Conservation (phyloP, 202 grass and related monocot species). For the Schoenoplectus tabernaemontani region DNA sequence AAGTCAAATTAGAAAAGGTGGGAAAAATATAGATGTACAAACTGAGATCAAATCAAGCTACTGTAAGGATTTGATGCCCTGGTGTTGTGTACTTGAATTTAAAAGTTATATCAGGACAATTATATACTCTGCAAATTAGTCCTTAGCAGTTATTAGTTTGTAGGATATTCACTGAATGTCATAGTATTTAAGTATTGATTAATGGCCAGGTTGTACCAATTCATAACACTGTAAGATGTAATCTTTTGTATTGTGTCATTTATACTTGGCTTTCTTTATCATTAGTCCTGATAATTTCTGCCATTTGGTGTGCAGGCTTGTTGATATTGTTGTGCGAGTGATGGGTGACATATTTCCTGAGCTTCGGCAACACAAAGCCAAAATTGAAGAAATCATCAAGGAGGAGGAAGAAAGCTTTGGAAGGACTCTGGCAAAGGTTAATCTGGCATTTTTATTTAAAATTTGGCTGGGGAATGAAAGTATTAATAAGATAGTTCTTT, state of each 20-base stretch:
- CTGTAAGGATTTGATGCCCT: background rate
- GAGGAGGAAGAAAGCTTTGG: conserved; percentile 97
- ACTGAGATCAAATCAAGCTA: background rate
- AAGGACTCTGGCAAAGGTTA: conserved; percentile 91
- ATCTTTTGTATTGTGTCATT: background rate
- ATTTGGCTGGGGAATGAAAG: background rate
- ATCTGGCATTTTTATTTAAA: conserved; percentile 14
- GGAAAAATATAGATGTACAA: background rate
- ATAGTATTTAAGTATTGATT: too few relatives aligned
- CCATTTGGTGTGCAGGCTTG: conserved; percentile 56
- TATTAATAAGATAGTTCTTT: background rate
- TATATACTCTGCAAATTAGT: too few relatives aligned
- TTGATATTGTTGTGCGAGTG: conserved; percentile 60
- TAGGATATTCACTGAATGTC: too few relatives aligned
- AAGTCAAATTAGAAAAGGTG: background rate
- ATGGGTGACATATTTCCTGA: conserved; percentile 91
- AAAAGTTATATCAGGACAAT: too few relatives aligned
- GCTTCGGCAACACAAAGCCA: conserved; percentile 54
- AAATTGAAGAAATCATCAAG: conserved; percentile 77
- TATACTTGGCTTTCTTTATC: background rate
- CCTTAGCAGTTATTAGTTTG: too few relatives aligned
- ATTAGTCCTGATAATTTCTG: background rate
- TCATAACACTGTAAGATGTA: background rate
- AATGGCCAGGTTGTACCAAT: background rate
- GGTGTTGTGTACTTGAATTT: background rate